phyloP scores from a whole-genome alignment of 2,329 filamentous ascomycete species.

The Metarhizium humberi region DNA sequence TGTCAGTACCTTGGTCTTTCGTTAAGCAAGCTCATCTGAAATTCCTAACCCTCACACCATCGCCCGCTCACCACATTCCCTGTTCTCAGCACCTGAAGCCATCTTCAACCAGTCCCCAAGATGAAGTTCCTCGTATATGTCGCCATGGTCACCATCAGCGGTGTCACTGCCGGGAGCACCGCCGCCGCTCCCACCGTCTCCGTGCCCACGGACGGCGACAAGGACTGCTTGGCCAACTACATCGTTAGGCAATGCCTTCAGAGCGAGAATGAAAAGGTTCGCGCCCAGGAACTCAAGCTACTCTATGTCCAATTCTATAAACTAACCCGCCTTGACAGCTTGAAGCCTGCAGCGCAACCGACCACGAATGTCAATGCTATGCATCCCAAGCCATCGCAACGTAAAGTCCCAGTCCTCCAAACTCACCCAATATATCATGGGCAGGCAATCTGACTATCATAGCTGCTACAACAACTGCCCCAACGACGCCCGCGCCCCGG shows the following conservation, averaged over 20 bases:
- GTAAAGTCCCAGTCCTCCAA: constrained; percentile 21
- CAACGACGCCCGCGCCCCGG: constrained; percentile 29
- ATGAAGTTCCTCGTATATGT: constrained; percentile 38
- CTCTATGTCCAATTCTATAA: neutral
- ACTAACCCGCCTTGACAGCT: constrained; percentile 15
- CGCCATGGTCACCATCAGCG: constrained; percentile 28
- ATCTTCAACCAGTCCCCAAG: constrained; percentile 10
- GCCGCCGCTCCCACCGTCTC: neutral
- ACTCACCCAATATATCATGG: neutral
- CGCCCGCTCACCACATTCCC: no score
- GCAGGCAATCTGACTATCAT: constrained; percentile 6
- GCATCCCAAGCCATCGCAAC: constrained; percentile 35
- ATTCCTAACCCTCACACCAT: no score
- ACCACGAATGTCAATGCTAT: constrained; percentile 39
- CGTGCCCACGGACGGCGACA: constrained; percentile 7
- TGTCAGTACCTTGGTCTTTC: neutral
- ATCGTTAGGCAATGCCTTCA: constrained; percentile 36
- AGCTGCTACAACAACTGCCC: constrained; percentile 51
- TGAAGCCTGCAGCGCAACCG: constrained; percentile 25
- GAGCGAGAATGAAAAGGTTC: constrained; percentile 29
- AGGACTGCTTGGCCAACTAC: constrained; percentile 32
- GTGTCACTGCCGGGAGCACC: constrained; percentile 14
- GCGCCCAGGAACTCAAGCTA: neutral
- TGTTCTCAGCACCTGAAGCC: no score
- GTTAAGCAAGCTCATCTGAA: neutral